A percentile compares a stretch with the other conserved stretches of the same genome.
Conservation (phyloP, 2,329 filamentous ascomycete species). For the Exophiala calicioides region DNA sequence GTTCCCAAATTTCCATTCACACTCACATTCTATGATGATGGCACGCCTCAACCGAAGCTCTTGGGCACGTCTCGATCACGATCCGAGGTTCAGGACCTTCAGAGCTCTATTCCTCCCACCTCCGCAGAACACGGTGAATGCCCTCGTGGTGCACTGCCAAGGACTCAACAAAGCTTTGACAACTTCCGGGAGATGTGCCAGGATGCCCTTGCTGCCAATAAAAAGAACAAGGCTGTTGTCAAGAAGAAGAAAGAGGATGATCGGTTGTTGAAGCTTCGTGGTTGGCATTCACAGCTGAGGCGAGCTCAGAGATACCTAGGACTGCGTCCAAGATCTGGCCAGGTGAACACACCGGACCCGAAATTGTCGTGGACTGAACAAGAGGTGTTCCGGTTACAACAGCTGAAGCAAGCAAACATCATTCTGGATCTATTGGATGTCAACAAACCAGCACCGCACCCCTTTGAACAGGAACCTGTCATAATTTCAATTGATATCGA, state of each 20-base stretch:
- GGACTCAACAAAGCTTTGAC: constrained; percentile 37
- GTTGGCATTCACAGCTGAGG: constrained; percentile 60
- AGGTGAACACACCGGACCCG: constrained; percentile 15
- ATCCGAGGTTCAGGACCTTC: constrained; percentile 43
- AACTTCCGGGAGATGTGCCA: constrained; percentile 59
- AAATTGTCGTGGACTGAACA: constrained; percentile 32
- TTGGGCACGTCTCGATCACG: constrained; percentile 59
- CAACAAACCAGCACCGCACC: constrained; percentile 47
- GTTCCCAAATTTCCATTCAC: constrained; percentile 65
- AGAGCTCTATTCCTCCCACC: constrained; percentile 37
- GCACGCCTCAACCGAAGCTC: constrained; percentile 66
- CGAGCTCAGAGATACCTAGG: constrained; percentile 71
- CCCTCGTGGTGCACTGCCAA: constrained; percentile 31
- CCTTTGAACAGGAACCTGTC: constrained; percentile 59
- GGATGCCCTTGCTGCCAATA: constrained; percentile 51
- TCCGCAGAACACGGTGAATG: constrained; percentile 30
- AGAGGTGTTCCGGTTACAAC: constrained; percentile 29
- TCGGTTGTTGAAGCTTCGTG: constrained; percentile 53
- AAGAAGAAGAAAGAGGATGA: constrained; percentile 54
- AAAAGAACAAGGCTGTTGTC: constrained; percentile 50
- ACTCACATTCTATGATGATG: constrained; percentile 61
- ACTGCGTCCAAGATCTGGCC: constrained; percentile 51
- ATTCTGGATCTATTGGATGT: constrained; percentile 45
- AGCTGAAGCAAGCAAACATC: constrained; percentile 30
- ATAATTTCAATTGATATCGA: constrained; percentile 84